phyloP scores from a whole-genome alignment of 2,329 filamentous ascomycete species.

The Daldinia eschscholtzii region DNA sequence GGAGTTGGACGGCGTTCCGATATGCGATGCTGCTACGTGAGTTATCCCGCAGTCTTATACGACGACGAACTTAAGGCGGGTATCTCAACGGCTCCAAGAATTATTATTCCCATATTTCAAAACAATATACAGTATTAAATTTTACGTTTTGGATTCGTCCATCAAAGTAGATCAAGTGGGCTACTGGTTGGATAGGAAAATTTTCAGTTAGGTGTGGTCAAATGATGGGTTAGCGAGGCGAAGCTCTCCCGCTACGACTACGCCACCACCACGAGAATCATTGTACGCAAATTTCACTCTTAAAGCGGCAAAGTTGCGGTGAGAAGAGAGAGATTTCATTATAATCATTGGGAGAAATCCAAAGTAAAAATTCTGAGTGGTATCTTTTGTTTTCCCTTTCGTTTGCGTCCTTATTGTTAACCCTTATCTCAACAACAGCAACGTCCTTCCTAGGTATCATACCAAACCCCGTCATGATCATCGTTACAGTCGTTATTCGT shows the following conservation, averaged over 20 bases:
- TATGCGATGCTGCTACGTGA: neutral
- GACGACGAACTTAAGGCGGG: neutral
- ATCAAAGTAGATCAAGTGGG: neutral
- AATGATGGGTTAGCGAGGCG: slow-evolving; percentile 24
- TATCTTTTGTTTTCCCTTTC: slow-evolving; percentile 25
- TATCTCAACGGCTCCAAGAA: too few species aligned
- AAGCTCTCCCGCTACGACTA: slow-evolving; percentile 20
- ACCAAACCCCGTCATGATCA: slow-evolving; percentile 1
- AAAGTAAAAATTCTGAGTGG: slow-evolving; percentile 5
- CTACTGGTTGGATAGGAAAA: slow-evolving; percentile 17
- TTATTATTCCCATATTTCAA: neutral
- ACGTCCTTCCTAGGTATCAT: slow-evolving; percentile 18
- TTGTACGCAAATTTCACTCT: slow-evolving; percentile 6
- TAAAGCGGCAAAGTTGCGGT: slow-evolving; percentile 32
- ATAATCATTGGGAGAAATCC: slow-evolving; percentile 8
- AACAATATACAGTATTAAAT: neutral
- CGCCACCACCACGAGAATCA: slow-evolving; percentile 4
- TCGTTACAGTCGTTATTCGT: slow-evolving; percentile 18
- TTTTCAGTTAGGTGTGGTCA: slow-evolving; percentile 14
- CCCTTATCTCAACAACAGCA: slow-evolving; percentile 14
- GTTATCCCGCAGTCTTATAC: neutral
- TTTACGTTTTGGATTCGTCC: neutral
- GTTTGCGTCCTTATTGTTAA: slow-evolving; percentile 22
- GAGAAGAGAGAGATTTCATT: slow-evolving; percentile 22
- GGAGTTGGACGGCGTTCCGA: neutral